Percentiles rank a stretch among this genome's conserved stretches.
phyloP scores from a whole-genome alignment of 257 asterid genomes.

The Fraxinus cuspidata region DNA sequence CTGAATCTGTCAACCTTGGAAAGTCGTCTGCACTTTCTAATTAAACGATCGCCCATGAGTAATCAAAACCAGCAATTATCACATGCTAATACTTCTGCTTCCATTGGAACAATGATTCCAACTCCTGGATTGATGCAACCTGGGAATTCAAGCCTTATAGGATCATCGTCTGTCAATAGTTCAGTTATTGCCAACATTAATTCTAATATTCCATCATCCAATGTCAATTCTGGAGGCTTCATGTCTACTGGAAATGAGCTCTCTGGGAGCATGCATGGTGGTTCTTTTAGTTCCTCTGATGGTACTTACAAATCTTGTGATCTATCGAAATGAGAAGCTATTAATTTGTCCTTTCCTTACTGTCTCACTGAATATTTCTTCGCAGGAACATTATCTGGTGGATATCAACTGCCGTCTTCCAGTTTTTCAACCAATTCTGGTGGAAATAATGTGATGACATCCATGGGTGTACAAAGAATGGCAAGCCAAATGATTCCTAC shows the following conservation, averaged over 20 bases:
- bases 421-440: slow-evolving; percentile 59
- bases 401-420: slow-evolving; percentile 69
- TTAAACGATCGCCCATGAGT: slow-evolving; percentile 48
- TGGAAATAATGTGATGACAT: slow-evolving; percentile 58
- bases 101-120: slow-evolving; percentile 92
- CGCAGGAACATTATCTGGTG: slow-evolving; percentile 69
- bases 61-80: slow-evolving; percentile 70
- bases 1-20: slow-evolving; percentile 68
- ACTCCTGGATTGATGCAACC: slow-evolving; percentile 89
- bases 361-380: slow-evolving; percentile 30
- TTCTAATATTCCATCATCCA: slow-evolving; percentile 59
- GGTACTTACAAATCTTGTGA: slow-evolving; percentile 33
- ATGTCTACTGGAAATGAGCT: slow-evolving; percentile 56
- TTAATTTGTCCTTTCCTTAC: slow-evolving; percentile 23
- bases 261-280: slow-evolving; percentile 49
- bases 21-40: slow-evolving; percentile 65
- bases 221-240: slow-evolving; percentile 60
- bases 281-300: slow-evolving; percentile 54
- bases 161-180: slow-evolving; percentile 58
- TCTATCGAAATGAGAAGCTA: slow-evolving; percentile 16
- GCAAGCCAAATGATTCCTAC: slow-evolving; percentile 97
- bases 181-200: slow-evolving; percentile 48
- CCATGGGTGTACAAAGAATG: slow-evolving; percentile 71
- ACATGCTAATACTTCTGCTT: slow-evolving; percentile 60
- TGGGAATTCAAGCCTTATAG: slow-evolving; percentile 57